A percentile compares a stretch with the other conserved stretches of the same genome.
Conservation (phyloP, 78 protist species). For the Trichosphaerium sp. region DNA sequence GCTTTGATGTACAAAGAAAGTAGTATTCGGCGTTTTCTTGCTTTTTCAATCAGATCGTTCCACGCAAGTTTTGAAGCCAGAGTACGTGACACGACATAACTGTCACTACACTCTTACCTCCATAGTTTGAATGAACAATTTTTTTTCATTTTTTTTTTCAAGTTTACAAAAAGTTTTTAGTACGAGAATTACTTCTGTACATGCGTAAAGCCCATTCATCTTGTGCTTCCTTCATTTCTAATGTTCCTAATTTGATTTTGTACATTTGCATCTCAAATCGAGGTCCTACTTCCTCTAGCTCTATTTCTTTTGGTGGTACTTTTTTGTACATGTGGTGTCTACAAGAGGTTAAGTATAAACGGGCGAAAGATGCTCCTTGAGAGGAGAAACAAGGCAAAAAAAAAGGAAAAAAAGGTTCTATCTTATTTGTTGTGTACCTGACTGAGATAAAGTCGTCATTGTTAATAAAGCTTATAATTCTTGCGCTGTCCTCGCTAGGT, state of each 20-base stretch:
- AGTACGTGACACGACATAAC: no score
- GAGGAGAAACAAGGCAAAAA: background rate
- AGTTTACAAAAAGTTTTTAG: no score
- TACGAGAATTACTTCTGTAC: no score
- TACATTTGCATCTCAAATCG: conserved; percentile 90
- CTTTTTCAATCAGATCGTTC: no score
- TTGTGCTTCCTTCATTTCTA: conserved; percentile 92
- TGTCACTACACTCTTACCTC: no score
- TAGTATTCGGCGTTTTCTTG: no score
- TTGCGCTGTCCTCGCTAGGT: conserved; percentile 72
- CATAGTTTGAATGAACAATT: no score
- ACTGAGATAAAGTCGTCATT: conserved; percentile 85
- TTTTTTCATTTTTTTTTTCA: no score
- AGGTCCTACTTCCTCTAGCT: conserved; percentile 91
- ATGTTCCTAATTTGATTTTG: conserved; percentile 85
- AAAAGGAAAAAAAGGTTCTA: background rate
- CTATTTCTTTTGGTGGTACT: conserved; percentile 53
- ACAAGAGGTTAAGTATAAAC: background rate
- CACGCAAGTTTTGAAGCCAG: no score
- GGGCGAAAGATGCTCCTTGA: background rate
- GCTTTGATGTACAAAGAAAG: no score
- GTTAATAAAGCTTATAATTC: conserved; percentile 90
- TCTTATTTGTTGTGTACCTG: conserved; percentile 33
- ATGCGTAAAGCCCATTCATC: conserved; percentile 90
- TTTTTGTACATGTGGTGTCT: conserved; percentile 77